Conservation (phyloP, 345 rosid species). For the Citrus trifoliata region DNA sequence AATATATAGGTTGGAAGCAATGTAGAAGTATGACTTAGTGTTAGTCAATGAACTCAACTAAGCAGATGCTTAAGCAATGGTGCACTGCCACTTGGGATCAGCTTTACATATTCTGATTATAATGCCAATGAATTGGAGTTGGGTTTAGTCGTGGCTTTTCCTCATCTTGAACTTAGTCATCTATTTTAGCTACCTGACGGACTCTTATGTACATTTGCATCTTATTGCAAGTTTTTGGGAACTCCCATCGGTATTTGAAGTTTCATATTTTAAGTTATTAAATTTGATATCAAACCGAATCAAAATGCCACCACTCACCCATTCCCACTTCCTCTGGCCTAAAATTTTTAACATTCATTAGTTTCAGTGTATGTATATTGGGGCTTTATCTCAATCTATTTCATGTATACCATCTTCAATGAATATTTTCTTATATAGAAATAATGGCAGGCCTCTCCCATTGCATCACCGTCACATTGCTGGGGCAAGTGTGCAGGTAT, state of each 20-base stretch:
- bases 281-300: background rate
- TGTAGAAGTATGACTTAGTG: background rate
- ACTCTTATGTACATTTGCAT: background rate
- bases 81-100: background rate
- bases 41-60: background rate
- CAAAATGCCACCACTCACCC: background rate
- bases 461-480: conserved; percentile 84
- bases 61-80: background rate
- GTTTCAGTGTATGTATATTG: background rate
- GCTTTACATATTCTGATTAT: background rate
- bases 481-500: conserved; percentile 77
- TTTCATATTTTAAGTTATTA: too few relatives aligned
- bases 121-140: background rate
- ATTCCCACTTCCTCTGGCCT: background rate
- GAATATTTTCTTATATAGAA: conserved; percentile 16
- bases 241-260: background rate
- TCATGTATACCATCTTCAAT: background rate
- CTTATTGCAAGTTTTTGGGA: background rate
- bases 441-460: conserved; percentile 81
- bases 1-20: background rate
- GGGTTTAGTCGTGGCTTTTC: background rate
- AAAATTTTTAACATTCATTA: background rate
- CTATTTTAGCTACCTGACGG: background rate
- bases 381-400: background rate
- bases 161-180: background rate